Percentiles rank a stretch among this genome's conserved stretches.
These are phyloP conservation scores for Peronospora farinosa DNA, from an alignment of 352 stramenopile genomes.

Conservation along the genomic window DNA sequence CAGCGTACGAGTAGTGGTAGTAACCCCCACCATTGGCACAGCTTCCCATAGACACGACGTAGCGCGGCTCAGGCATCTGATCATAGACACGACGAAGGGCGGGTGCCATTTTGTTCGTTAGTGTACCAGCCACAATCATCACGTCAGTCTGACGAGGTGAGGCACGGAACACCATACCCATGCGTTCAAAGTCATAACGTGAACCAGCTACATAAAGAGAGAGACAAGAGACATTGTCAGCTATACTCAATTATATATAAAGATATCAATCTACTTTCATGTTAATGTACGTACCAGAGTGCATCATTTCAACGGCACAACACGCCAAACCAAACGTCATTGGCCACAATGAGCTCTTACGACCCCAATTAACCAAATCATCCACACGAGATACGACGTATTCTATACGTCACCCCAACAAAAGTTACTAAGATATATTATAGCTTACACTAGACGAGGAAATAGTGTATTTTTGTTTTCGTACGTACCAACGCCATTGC, in stretches of 20 bases:
- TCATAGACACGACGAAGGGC: conserved; percentile 96
- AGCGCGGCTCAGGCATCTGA: conserved; percentile 98
- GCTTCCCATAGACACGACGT: conserved; percentile 97
- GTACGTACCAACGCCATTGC: conserved; percentile 69
- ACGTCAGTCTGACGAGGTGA: conserved; percentile 94
- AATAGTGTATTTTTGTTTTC: too few relatives aligned
- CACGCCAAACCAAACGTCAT: conserved; percentile 99
- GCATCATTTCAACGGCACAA: conserved; percentile 99
- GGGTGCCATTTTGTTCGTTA: conserved; percentile 99
- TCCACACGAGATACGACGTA: conserved; percentile 97
- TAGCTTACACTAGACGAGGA: neutral
- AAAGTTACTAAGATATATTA: neutral
- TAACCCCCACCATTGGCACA: conserved; percentile 95
- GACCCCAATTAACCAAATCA: conserved; percentile 98
- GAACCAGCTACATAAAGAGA: conserved; percentile 29
- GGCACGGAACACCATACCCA: conserved; percentile 98
- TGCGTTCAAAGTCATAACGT: conserved; percentile 97
- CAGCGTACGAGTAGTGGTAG: conserved; percentile 96
- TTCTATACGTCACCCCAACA: conserved; percentile 46
- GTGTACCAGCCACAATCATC: conserved; percentile 98
- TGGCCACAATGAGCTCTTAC: conserved; percentile 95
- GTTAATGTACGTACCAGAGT: conserved; percentile 53
- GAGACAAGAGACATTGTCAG: neutral
- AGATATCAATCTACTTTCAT: neutral
- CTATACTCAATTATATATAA: neutral